Conservation (phyloP, 1,284 basidiomycete genomes). For the Porodaedalea pini region DNA sequence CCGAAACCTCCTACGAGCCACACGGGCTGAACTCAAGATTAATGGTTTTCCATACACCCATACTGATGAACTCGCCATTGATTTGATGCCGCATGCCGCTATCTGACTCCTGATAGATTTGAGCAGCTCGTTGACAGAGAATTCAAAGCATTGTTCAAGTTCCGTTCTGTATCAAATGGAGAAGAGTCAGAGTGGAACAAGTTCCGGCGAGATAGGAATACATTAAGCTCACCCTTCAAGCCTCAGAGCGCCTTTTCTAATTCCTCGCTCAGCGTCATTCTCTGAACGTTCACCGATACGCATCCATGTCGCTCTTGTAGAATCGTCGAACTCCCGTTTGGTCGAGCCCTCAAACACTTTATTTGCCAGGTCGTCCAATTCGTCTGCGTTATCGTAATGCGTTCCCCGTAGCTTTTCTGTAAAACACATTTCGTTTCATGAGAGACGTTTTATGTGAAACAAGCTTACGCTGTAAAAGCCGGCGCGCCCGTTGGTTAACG, state of each 20-base stretch:
- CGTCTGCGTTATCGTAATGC: constrained; percentile 57
- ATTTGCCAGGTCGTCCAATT: constrained; percentile 60
- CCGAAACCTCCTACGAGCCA: constrained; percentile 79
- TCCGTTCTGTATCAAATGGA: constrained; percentile 54
- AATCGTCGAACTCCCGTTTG: constrained; percentile 68
- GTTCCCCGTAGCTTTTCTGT: constrained; percentile 11
- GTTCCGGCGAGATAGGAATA: neutral
- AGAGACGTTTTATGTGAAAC: neutral
- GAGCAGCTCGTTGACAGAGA: no score
- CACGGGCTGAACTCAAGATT: constrained; percentile 46
- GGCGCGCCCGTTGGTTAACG: constrained; percentile 42
- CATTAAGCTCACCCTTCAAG: constrained; percentile 52
- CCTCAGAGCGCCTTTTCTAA: constrained; percentile 64
- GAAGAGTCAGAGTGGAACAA: neutral
- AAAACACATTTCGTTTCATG: neutral
- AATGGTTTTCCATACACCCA: no score
- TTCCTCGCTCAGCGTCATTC: constrained; percentile 62
- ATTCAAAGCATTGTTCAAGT: no score
- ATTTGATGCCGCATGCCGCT: no score
- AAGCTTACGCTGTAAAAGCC: constrained; percentile 5
- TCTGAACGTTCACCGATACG: constrained; percentile 71
- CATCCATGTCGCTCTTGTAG: constrained; percentile 61
- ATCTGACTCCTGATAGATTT: no score
- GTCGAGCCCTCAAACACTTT: constrained; percentile 75
- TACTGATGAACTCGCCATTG: no score